Base-by-base conservation (phyloP, 2,329 filamentous ascomycete species). In the Pyrenophora tritici-repentis region DNA sequence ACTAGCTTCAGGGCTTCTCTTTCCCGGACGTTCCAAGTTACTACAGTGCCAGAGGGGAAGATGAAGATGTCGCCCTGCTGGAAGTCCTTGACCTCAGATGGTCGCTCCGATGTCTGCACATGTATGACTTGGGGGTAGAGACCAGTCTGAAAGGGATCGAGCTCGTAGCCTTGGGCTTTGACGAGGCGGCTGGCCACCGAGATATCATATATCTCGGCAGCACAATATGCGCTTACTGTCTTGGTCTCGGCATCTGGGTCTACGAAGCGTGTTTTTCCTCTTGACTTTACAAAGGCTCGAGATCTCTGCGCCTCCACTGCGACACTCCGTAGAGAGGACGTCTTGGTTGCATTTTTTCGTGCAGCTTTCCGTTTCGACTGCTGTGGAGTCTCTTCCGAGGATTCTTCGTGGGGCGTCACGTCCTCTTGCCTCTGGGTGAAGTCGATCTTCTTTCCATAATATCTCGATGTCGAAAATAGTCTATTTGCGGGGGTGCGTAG, bases 31-130 rank as follows among this genome's bases (percentile, higher is more conserved):
- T 90, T 89, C 94, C 94, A 99, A 18, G 90, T 88, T 5, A 97
- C 94, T 6, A 97, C 83, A 10, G 92, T 96, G 9, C 94, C 94
- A 0, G 92, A 96, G 7, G 93, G 91, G 61, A 99, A 99, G 49
- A 99, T 87, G 69, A 97, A 97, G 42, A 97, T 85, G 75, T 99
- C 94, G 29, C 91, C 92, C 41, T 68, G 66, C 32, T 68, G 84
- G 82, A 73, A 66, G 79, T 78, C 47, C 76, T 78, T 72, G 42
- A 73, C 66, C 50, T 72, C 70, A 14, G 68, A 62, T 6, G 72
- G 62, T 42, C 70, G 63, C 40, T 75, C 75, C 0, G 71, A 72
- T 6, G 75, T 76, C 47, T 77, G 78, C 12, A 87, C 74, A 62
- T 88, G 86, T 31, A 88, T 78, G 29, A 88, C 85, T 63, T 88